Base-by-base conservation (phyloP, 805 yeast genomes). In the Candida golubevii region DNA sequence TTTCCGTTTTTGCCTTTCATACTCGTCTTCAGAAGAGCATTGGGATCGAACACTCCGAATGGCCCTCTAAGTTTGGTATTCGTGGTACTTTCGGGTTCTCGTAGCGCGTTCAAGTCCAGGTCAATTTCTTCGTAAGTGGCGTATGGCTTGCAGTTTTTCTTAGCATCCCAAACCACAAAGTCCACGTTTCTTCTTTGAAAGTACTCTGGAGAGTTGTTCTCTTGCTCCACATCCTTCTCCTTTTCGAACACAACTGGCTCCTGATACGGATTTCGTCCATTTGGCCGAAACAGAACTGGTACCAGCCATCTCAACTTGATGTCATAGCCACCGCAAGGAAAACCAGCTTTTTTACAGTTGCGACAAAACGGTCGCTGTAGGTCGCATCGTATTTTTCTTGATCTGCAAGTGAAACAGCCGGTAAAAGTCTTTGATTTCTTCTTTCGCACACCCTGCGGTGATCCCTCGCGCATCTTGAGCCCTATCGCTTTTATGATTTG, bases 371-470 rank as follows among this genome's bases (percentile, higher is more conserved):
- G 97, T 50, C 74, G 75, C 12, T 72, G 68, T 44, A 85, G 67
- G 59, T 88, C 96, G 62, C 97, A 89, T 46, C 85, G 81, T 38
- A 88, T 82, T 61, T 88, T 85, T 36, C 96, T 64, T 12, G 82
- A 69, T 36, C 96, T 73, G 57, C 97, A 88, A 0, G 96, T 86
- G 71, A 87, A 87, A 59, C 97, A 89, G 1, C 96, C 97, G 0
- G 86, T 81, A 58, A 87, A 88, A 0, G 93, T 82, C 59, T 88
- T 89, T 36, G 71, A 60, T 41, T 47, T 47, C 39, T 36, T 46
- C 23, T 43, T 43, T 8, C 39, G 40, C 14, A 14, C 18, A 6
- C 31, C 14, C 14, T 30, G n/a, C 7, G 35, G 41, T n/a, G 41
- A 34, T 7, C 23, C 27, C 14, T 33, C 32, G 8, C 13, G 41